Evolutionary conservation across 169 alveolate species (phyloP).

Genomic region (Eimeria necatrix): DNA sequence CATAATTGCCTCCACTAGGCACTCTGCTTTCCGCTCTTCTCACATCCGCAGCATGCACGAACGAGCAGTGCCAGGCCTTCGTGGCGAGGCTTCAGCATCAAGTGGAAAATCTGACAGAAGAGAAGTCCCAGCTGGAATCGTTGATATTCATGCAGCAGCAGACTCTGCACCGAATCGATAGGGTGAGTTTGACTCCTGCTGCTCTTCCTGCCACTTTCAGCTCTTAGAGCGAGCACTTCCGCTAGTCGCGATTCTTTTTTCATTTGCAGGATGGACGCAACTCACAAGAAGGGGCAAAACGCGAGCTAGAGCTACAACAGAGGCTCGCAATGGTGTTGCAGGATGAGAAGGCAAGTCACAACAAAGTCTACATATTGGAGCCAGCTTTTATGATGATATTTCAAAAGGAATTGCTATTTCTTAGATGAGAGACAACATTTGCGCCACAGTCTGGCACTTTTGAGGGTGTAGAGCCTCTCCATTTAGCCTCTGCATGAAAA

Average conservation of each 20-base stretch:
- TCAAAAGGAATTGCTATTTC: too few relatives aligned
- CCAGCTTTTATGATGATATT: too few relatives aligned
- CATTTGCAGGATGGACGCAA: constrained; percentile 65
- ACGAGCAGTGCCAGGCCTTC: constrained; percentile 61
- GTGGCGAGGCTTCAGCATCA: constrained; percentile 72
- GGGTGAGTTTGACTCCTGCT: neutral
- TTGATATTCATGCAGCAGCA: constrained; percentile 66
- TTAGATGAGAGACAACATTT: too few relatives aligned
- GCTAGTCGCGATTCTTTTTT: neutral
- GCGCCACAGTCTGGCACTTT: too few relatives aligned
- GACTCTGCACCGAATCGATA: constrained; percentile 77
- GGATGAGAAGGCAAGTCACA: constrained; percentile 68
- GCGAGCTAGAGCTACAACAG: constrained; percentile 48
- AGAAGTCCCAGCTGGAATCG: constrained; percentile 74
- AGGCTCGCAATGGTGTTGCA: constrained; percentile 46
- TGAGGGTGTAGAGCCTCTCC: too few relatives aligned
- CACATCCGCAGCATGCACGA: constrained; percentile 62
- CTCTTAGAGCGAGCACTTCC: neutral
- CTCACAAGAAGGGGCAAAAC: constrained; percentile 58
- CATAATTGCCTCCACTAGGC: too few relatives aligned
- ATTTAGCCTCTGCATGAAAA: too few relatives aligned
- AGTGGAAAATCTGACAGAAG: constrained; percentile 73
- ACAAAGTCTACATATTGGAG: neutral
- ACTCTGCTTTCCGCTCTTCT: too few relatives aligned
- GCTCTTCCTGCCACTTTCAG: neutral